Evolutionary conservation across 768 basidiomycete species (phyloP).

Genomic region (Suillus subaureus): DNA sequence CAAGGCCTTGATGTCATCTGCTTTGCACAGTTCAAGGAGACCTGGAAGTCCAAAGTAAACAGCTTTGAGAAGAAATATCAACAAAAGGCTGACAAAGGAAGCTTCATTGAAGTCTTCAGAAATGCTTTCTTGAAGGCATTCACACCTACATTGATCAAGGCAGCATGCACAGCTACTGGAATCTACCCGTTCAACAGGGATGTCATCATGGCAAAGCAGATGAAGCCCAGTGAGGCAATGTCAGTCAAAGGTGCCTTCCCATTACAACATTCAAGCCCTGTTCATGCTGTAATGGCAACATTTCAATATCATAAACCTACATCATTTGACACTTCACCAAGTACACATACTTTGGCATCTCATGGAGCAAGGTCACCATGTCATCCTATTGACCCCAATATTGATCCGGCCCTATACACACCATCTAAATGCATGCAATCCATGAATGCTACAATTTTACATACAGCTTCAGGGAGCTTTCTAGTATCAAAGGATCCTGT

Average conservation of each 20-base stretch:
- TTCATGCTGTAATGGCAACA: conserved; percentile 7
- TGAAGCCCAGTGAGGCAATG: conserved; percentile 30
- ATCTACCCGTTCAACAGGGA: conserved; percentile 32
- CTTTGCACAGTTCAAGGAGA: conserved; percentile 22
- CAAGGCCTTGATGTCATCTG: conserved; percentile 32
- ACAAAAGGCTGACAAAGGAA: conserved; percentile 24
- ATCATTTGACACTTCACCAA: conserved; percentile 7
- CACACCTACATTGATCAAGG: conserved; percentile 23
- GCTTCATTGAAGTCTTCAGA: conserved; percentile 32
- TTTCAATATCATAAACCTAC: conserved; percentile 9
- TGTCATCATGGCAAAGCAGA: conserved; percentile 28
- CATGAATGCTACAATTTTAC: conserved; percentile 17
- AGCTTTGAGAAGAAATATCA: conserved; percentile 14
- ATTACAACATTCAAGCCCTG: conserved; percentile 21
- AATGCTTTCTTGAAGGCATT: conserved; percentile 31
- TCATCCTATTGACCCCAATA: background rate
- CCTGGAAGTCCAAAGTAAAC: conserved; percentile 19
- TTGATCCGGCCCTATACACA: conserved; percentile 22
- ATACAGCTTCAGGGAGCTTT: conserved; percentile 25
- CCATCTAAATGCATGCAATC: conserved; percentile 26
- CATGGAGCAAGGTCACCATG: too few relatives aligned
- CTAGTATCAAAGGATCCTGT: conserved; percentile 22
- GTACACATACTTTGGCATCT: background rate
- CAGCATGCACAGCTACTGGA: conserved; percentile 36
- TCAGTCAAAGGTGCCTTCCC: conserved; percentile 30